These are phyloP conservation scores for Megacollybia platyphylla DNA, from an alignment of 1,284 basidiomycete genomes.

Conservation along the genomic window DNA sequence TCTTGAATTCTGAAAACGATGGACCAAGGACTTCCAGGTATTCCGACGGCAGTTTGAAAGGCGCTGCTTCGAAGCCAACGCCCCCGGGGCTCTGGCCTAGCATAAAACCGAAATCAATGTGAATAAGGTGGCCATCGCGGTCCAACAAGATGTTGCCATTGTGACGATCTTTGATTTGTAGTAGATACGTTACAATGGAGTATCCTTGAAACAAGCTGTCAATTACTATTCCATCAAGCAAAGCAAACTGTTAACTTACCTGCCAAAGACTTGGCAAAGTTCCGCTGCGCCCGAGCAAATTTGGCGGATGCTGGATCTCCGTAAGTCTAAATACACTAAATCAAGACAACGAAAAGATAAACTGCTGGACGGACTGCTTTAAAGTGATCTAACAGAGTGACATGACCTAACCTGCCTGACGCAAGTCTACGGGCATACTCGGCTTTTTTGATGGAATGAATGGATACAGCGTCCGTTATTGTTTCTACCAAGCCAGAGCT, in stretches of 20 bases:
- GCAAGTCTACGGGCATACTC: slow-evolving; percentile 86
- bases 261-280: slow-evolving; percentile 91
- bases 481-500: slow-evolving; percentile 90
- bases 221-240: background rate
- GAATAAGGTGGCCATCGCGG: slow-evolving; percentile 85
- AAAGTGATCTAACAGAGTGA: slow-evolving; percentile 85
- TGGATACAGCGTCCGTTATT: slow-evolving; percentile 93
- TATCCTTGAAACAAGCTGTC: slow-evolving; percentile 44
- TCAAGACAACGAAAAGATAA: slow-evolving; percentile 1
- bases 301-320: slow-evolving; percentile 81
- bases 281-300: slow-evolving; percentile 77
- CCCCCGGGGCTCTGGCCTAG: slow-evolving; percentile 94
- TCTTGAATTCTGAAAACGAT: slow-evolving; percentile 77
- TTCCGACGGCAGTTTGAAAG: slow-evolving; percentile 92
- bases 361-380: slow-evolving; percentile 43
- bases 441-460: slow-evolving; percentile 99
- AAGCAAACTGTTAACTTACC: slow-evolving; percentile 26
- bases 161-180: slow-evolving; percentile 98
- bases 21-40: slow-evolving; percentile 93
- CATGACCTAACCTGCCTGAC: slow-evolving; percentile 70
- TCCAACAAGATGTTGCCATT: slow-evolving; percentile 98
- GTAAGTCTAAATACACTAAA: slow-evolving; percentile 51
- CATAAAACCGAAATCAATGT: slow-evolving; percentile 99
- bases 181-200: slow-evolving; percentile 87
- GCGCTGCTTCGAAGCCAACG: slow-evolving; percentile 96